Evolutionary conservation across 208 protist genomes (phyloP), one percentile per base, ranked within the genome.

Genomic region (Vickermania spadyakhi): DNA sequence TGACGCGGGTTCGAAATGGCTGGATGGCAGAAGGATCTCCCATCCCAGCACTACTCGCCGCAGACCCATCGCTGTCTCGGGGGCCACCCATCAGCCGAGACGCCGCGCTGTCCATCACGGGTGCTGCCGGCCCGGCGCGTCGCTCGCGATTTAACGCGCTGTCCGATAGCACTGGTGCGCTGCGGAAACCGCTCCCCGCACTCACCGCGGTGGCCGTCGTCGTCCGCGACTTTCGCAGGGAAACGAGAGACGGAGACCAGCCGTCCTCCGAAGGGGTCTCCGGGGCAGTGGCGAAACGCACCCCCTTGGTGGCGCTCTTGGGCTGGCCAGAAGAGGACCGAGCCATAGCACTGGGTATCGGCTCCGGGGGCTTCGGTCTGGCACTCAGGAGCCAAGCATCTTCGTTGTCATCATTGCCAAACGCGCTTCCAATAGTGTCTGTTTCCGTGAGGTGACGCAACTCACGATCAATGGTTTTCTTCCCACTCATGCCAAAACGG

Each of bases 401-500:
- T 18, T 45, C 36, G 36, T 45, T 18, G 36, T 45, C 36, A 18
- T 45, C 18, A 18, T 18, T 45, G 36, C 18, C 18, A 18, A 45
- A 45, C 7, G 36, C 36, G 36, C 36, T 45, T 7, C 36, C 36
- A 45, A 45, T 45, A 18, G 52, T 56, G 52, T 56, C 22, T n/a
- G 52, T 56, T 11, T 56, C n/a, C n/a, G 52, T n/a, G 52, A 56
- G 36, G 36, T 45, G 36, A 7, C 18, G 36, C 36, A 45, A 18
- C 36, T 45, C 36, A 18, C 36, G 36, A 45, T 45, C 36, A 7
- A 45, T 45, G 36, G 7, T 45, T 45, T 45, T n/a, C n/a, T n/a
- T n/a, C n/a, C n/a, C n/a, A n/a, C 68, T 31, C 73, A 75, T 2
- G 77, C 51, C 56, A 79, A 77, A 0, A 68, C 59, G 51, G 64